Evolutionary conservation across 2,329 filamentous ascomycete genomes (phyloP).

Genomic region (Pestalotiopsis fici): DNA sequence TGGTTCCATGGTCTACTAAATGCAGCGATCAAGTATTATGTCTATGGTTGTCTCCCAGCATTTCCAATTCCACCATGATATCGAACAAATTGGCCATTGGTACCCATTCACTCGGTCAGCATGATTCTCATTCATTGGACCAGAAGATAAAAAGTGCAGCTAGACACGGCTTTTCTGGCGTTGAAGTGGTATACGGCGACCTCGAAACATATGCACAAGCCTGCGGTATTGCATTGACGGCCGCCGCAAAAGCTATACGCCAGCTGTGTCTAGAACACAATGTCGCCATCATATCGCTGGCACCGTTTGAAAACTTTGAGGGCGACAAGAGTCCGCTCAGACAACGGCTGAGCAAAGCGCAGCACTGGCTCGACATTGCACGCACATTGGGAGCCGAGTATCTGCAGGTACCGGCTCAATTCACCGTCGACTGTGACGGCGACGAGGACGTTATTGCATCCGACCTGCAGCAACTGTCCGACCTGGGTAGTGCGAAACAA

Average conservation of each 20-base stretch:
- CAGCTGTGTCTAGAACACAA: conserved; percentile 19
- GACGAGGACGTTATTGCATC: background rate
- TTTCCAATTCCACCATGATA: background rate
- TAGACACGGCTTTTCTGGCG: background rate
- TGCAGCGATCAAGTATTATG: background rate
- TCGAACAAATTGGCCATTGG: background rate
- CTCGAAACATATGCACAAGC: conserved; percentile 11
- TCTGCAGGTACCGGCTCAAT: background rate
- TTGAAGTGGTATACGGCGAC: background rate
- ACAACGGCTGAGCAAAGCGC: background rate
- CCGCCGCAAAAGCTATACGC: background rate
- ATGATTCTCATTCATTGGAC: background rate
- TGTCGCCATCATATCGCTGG: conserved; percentile 6
- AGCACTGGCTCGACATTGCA: background rate
- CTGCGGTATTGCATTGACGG: conserved; percentile 21
- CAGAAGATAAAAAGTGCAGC: background rate
- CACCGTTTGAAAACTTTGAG: background rate
- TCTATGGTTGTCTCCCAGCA: background rate
- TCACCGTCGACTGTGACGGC: background rate
- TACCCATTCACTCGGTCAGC: background rate
- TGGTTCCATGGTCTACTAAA: background rate
- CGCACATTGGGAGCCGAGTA: background rate
- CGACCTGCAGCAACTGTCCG: background rate
- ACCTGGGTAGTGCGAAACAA: background rate
- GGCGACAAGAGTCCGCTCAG: background rate